A percentile compares a stretch with the other conserved stretches of the same genome.
Conservation (phyloP, 352 stramenopile species). For the Phytopythium mirpurense region DNA sequence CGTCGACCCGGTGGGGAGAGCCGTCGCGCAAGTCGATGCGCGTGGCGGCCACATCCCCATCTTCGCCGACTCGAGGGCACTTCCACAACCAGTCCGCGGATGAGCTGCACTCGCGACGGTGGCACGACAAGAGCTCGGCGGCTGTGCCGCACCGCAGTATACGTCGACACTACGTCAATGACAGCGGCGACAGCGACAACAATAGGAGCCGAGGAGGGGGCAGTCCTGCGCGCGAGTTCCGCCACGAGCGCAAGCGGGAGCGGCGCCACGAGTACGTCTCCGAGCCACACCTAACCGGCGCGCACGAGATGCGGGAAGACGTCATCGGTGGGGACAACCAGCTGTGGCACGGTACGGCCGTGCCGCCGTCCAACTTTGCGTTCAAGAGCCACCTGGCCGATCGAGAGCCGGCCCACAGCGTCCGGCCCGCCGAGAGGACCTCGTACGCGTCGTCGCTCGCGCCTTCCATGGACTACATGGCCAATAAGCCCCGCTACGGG, state of each 20-base stretch:
- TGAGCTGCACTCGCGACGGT: neutral
- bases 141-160: neutral
- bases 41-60: neutral
- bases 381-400: neutral
- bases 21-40: neutral
- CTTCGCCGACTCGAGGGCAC: neutral
- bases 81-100: neutral
- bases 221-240: neutral
- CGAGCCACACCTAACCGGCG: neutral
- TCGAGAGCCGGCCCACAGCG: neutral
- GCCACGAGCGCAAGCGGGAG: constrained; percentile 1
- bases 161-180: neutral
- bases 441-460: neutral
- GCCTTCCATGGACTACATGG: neutral
- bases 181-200: neutral
- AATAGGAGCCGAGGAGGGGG: neutral
- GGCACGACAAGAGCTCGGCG: neutral
- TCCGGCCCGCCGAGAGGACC: neutral
- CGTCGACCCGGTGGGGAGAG: neutral
- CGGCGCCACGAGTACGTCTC: neutral
- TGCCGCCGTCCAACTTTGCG: neutral
- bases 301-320: neutral
- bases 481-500: neutral
- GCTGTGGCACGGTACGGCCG: neutral
- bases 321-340: neutral